Conservation (phyloP, 257 asterid species). For the Ophiorrhiza pumila region DNA sequence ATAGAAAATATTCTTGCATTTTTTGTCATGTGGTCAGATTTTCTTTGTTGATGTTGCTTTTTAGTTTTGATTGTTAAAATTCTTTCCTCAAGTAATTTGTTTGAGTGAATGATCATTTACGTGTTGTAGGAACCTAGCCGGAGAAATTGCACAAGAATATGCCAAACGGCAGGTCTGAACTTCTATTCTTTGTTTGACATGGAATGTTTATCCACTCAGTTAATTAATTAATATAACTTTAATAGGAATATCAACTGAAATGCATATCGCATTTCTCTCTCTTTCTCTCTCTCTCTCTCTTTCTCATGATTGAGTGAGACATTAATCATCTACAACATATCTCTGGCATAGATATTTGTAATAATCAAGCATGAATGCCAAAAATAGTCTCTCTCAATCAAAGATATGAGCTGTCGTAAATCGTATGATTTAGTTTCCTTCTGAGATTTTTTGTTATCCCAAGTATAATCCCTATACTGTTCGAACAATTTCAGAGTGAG, state of each 20-base stretch:
- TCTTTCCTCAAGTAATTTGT: not conserved
- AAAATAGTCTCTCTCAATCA: not conserved
- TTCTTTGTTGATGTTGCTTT: not conserved
- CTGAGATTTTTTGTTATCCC: not conserved
- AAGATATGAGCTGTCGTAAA: not conserved
- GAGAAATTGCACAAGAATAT: slow-evolving; percentile 83
- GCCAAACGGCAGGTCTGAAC: slow-evolving; percentile 69
- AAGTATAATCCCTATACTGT: not conserved
- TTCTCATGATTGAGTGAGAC: not conserved
- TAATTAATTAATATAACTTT: not conserved
- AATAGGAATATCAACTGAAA: not conserved
- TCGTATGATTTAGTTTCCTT: not conserved
- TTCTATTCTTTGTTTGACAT: not conserved
- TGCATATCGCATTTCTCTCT: not conserved
- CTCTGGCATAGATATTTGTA: not conserved
- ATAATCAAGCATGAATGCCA: not conserved
- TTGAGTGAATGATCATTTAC: slow-evolving; percentile 4
- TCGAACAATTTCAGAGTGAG: slow-evolving; percentile 26
- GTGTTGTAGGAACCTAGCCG: slow-evolving; percentile 78
- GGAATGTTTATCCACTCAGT: not conserved
- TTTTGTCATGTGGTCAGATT: not conserved
- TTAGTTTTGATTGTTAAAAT: not conserved
- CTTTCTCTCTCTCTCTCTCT: not conserved
- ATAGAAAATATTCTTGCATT: not conserved
- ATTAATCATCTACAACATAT: not conserved